Evolutionary conservation across 805 yeast species (phyloP), one percentile per base, ranked within the genome.

Genomic region (Metschnikowia cerradonensis): DNA sequence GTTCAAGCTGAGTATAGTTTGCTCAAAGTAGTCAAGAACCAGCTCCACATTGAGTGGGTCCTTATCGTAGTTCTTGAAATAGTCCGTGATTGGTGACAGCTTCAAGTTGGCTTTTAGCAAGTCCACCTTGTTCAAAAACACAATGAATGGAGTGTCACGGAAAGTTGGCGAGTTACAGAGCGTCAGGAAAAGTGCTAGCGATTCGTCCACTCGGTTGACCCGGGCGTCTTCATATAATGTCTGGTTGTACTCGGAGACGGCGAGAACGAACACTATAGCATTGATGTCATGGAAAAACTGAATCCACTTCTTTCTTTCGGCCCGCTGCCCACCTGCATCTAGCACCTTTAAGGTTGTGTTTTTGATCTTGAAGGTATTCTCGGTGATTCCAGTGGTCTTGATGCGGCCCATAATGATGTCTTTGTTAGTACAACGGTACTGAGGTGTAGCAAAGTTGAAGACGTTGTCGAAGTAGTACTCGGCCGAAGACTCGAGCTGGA

Each of bases 301-400:
- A 55, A 91, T 88, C 97, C 97, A 91, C 66, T 91, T 91, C 59
- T 86, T 82, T 53, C 97, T 77, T 66, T 91, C 97, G 19, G 89
- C 82, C 53, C 97, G 72, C 70, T 91, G 97, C 1, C 99, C 99
- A 48, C 99, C 99, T 3, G 97, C 98, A 74, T 94, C 99, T 30
- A 90, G 71, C 39, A 94, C 88, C 61, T 82, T 83, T 65, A 91
- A 84, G 56, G 76, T 80, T 43, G 82, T 78, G 2, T 81, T 76
- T 45, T 74, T 73, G 53, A 92, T 81, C 50, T 76, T 75, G 70
- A 94, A 91, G 49, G 76, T 79, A 5, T 94, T 86, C 66, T 92
- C 96, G 1, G 95, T 87, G 48, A 94, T 90, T 3, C 99, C 99
- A 0, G 97, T 91, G 13, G 99, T 92, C 69, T 92, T 91, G 60